Percentiles rank a stretch among this genome's conserved stretches.
Evolutionary conservation across 2,329 filamentous ascomycete species (phyloP).

Genomic region (Fusarium sp.): DNA sequence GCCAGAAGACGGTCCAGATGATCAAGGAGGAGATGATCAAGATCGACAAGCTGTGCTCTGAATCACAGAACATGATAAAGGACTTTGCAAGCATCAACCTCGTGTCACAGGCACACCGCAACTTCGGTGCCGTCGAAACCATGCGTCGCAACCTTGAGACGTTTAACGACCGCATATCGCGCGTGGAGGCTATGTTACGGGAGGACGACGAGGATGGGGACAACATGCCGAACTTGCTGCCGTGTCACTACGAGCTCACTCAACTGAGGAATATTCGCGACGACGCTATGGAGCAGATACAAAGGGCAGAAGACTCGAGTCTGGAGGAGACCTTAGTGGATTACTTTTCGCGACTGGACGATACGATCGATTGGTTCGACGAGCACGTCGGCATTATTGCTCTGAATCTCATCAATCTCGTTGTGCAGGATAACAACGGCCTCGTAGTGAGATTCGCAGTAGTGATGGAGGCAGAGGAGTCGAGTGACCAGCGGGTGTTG

Average conservation of each 20-base stretch:
- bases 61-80: slow-evolving; percentile 96
- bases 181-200: slow-evolving; percentile 81
- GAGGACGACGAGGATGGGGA: slow-evolving; percentile 89
- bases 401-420: slow-evolving; percentile 88
- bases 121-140: slow-evolving; percentile 92
- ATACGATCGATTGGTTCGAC: slow-evolving; percentile 93
- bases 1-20: slow-evolving; percentile 89
- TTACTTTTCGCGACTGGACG: slow-evolving; percentile 88
- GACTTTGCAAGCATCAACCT: slow-evolving; percentile 95
- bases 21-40: slow-evolving; percentile 99
- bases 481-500: slow-evolving; percentile 91
- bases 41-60: slow-evolving; percentile 96
- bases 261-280: slow-evolving; percentile 93
- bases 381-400: slow-evolving; percentile 91
- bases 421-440: slow-evolving; percentile 87
- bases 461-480: slow-evolving; percentile 95
- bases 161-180: slow-evolving; percentile 82
- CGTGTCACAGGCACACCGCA: slow-evolving; percentile 93
- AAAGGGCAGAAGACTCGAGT: slow-evolving; percentile 77
- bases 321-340: slow-evolving; percentile 87
- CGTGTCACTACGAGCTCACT: slow-evolving; percentile 92
- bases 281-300: slow-evolving; percentile 96
- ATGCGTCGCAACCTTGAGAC: slow-evolving; percentile 93
- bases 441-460: slow-evolving; percentile 92
- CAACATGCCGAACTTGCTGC: slow-evolving; percentile 91